These are phyloP conservation scores for Pichia pseudocactophila DNA, from an alignment of 805 yeast species.

Conservation along the genomic window DNA sequence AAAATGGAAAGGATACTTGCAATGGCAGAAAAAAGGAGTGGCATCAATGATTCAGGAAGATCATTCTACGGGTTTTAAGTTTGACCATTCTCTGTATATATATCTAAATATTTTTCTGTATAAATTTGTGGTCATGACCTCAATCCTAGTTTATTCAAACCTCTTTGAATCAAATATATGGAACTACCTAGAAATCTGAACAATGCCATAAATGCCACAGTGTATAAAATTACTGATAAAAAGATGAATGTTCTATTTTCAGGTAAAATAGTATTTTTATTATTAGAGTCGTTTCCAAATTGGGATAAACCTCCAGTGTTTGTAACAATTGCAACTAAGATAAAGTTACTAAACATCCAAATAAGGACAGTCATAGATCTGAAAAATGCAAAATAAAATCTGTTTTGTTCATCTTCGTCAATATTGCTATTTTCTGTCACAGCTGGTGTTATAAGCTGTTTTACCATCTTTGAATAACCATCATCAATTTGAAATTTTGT, in stretches of 20 bases:
- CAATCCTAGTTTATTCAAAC: slow-evolving; percentile 9
- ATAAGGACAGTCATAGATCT: slow-evolving; percentile 81
- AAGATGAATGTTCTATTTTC: slow-evolving; percentile 49
- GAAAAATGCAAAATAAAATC: slow-evolving; percentile 81
- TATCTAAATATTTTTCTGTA: too few species aligned
- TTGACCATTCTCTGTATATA: background rate
- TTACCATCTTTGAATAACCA: slow-evolving; percentile 57
- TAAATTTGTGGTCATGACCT: too few species aligned
- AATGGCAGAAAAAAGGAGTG: slow-evolving; percentile 59
- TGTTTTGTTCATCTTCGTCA: slow-evolving; percentile 41
- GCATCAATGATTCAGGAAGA: slow-evolving; percentile 58
- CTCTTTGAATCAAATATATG: slow-evolving; percentile 39
- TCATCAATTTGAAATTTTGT: slow-evolving; percentile 68
- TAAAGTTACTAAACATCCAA: slow-evolving; percentile 85
- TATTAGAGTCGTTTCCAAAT: slow-evolving; percentile 22
- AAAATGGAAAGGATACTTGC: slow-evolving; percentile 85
- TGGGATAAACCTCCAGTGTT: slow-evolving; percentile 72
- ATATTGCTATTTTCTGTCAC: slow-evolving; percentile 17
- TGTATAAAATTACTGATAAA: slow-evolving; percentile 81
- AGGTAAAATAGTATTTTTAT: slow-evolving; percentile 26
- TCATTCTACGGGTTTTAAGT: slow-evolving; percentile 21
- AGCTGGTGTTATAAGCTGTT: slow-evolving; percentile 39
- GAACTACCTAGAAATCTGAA: slow-evolving; percentile 73
- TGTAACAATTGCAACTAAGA: slow-evolving; percentile 72
- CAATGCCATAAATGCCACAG: slow-evolving; percentile 84